Evolutionary conservation across 2,329 filamentous ascomycete species (phyloP).

Genomic region (Penicillium vulpinum): DNA sequence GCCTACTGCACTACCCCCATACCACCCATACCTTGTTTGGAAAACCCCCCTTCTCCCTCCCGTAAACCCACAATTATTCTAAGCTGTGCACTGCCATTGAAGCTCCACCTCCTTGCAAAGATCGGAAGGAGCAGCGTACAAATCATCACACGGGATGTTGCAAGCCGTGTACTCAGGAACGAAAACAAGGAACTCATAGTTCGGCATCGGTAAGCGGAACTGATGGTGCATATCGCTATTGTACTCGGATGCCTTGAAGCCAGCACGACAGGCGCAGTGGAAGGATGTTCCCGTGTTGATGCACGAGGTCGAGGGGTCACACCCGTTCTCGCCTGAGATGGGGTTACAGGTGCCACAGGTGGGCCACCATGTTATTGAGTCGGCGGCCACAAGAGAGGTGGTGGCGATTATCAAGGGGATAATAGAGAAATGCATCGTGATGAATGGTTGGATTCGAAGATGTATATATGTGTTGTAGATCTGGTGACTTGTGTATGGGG

Average conservation of each 20-base stretch:
- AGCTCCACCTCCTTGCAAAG: constrained; percentile 40
- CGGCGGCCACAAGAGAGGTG: constrained; percentile 24
- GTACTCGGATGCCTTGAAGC: constrained; percentile 39
- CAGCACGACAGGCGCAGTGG: constrained; percentile 46
- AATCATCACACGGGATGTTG: constrained; percentile 39
- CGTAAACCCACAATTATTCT: background rate
- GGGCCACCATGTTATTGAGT: constrained; percentile 15
- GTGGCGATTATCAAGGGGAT: constrained; percentile 28
- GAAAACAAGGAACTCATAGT: constrained; percentile 44
- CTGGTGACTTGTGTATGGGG: background rate
- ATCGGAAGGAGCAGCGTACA: constrained; percentile 28
- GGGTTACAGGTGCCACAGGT: constrained; percentile 44
- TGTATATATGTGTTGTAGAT: background rate
- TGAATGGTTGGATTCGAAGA: constrained; percentile 17
- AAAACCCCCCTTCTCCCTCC: background rate
- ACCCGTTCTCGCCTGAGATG: constrained; percentile 41
- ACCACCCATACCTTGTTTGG: background rate
- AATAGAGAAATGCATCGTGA: constrained; percentile 32
- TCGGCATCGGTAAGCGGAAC: constrained; percentile 41
- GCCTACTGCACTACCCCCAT: background rate
- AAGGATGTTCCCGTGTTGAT: constrained; percentile 44
- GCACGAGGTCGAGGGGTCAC: constrained; percentile 47
- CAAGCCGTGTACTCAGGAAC: constrained; percentile 38
- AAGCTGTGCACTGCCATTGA: constrained; percentile 32
- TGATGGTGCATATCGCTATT: constrained; percentile 34